Conservation (phyloP, 352 stramenopile genomes). For the Phytopythium chamaehyphon region DNA sequence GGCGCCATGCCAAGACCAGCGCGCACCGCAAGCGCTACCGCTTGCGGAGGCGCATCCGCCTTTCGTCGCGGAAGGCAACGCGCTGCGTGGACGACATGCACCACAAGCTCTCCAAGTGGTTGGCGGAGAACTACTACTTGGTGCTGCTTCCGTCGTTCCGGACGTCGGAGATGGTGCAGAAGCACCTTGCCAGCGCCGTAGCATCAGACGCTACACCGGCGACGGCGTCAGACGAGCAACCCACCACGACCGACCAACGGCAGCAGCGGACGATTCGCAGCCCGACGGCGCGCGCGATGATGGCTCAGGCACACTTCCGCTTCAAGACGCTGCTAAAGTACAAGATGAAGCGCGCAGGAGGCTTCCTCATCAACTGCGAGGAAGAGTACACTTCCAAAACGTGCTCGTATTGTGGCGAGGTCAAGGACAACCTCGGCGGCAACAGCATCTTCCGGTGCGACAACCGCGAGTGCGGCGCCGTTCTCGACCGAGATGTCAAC, state of each 20-base stretch:
- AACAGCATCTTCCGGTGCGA: slow-evolving; percentile 4
- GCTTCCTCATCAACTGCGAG: slow-evolving; percentile 8
- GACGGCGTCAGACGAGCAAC: background rate
- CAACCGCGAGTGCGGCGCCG: background rate
- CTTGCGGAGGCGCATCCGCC: slow-evolving; percentile 3
- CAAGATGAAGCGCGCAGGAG: slow-evolving; percentile 10
- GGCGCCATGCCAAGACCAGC: background rate
- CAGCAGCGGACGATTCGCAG: slow-evolving; percentile 7
- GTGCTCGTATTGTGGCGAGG: slow-evolving; percentile 5
- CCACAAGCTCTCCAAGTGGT: slow-evolving; percentile 4
- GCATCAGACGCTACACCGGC: slow-evolving; percentile 8
- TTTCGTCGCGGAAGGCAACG: background rate
- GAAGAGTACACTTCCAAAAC: slow-evolving; percentile 19
- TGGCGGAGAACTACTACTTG: slow-evolving; percentile 4
- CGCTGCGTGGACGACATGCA: slow-evolving; percentile 10
- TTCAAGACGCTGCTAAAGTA: slow-evolving; percentile 13
- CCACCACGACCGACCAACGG: background rate
- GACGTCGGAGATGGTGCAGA: slow-evolving; percentile 9
- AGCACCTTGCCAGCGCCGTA: background rate
- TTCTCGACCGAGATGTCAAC: slow-evolving; percentile 8
- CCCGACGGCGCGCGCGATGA: slow-evolving; percentile 15
- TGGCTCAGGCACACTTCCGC: slow-evolving; percentile 5
- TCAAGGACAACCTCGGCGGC: slow-evolving; percentile 6
- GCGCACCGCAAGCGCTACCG: slow-evolving; percentile 7
- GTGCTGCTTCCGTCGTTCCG: slow-evolving; percentile 15